phyloP scores from a whole-genome alignment of 1,139 yeast species.

The Hemisphaericaspora subhashii region DNA sequence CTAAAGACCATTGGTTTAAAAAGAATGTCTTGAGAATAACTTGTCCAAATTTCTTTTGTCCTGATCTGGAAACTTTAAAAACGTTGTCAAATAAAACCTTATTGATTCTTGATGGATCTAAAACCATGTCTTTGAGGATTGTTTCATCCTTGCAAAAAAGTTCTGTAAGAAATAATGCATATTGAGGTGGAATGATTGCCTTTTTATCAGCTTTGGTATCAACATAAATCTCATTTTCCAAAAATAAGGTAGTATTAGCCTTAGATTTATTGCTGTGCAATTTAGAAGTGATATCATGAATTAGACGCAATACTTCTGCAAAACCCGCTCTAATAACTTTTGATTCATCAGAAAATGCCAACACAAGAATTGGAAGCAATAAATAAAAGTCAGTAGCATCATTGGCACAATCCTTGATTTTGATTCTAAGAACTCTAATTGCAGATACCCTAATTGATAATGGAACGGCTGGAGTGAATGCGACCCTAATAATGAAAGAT shows the following conservation, averaged over 20 bases:
- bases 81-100: conserved; percentile 27
- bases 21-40: conserved; percentile 38
- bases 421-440: conserved; percentile 36
- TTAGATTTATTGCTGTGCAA: conserved; percentile 23
- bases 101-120: conserved; percentile 30
- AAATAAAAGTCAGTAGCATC: conserved; percentile 29
- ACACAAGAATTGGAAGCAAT: conserved; percentile 35
- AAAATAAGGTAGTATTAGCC: conserved; percentile 26
- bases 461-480: conserved; percentile 60
- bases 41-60: conserved; percentile 39
- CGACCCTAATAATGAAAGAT: conserved; percentile 58
- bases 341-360: conserved; percentile 35
- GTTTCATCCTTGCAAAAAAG: conserved; percentile 30
- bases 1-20: conserved; percentile 45
- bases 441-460: conserved; percentile 51
- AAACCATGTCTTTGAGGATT: conserved; percentile 26
- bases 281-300: conserved; percentile 20
- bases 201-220: conserved; percentile 36
- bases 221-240: conserved; percentile 47
- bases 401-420: conserved; percentile 34
- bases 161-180: conserved; percentile 50
- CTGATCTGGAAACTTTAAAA: conserved; percentile 30
- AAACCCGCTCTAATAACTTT: conserved; percentile 29
- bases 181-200: conserved; percentile 66
- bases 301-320: conserved; percentile 23